These are phyloP conservation scores for Lactarius quietus DNA, from an alignment of 768 basidiomycete genomes.

Conservation along the genomic window DNA sequence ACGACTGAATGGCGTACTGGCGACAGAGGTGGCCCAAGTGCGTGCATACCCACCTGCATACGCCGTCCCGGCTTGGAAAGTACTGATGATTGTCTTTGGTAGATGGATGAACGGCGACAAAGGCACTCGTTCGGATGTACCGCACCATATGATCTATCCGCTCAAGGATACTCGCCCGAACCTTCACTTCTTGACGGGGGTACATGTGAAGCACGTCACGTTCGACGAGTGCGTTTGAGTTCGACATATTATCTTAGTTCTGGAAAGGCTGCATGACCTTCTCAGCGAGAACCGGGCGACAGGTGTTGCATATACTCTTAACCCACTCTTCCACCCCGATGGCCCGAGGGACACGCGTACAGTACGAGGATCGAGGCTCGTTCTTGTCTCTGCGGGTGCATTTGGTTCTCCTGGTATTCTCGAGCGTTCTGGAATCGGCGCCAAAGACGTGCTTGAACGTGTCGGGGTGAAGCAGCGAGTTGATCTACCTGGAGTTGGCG, in stretches of 20 bases:
- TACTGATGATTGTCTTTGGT: neutral
- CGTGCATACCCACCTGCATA: neutral
- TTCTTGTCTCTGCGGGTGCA: conserved; percentile 35
- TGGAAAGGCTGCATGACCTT: neutral
- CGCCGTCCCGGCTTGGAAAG: neutral
- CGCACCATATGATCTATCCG: conserved; percentile 41
- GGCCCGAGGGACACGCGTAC: conserved; percentile 10
- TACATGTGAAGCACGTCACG: conserved; percentile 35
- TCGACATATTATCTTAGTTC: conserved; percentile 28
- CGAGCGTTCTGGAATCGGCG: conserved; percentile 42
- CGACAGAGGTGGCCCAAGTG: conserved; percentile 34
- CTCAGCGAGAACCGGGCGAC: conserved; percentile 28
- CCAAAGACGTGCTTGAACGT: conserved; percentile 29
- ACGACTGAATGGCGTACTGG: conserved; percentile 16
- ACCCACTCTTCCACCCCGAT: neutral
- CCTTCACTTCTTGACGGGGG: conserved; percentile 34
- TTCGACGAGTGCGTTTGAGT: conserved; percentile 29
- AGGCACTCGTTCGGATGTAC: conserved; percentile 53
- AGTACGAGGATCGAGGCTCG: conserved; percentile 34
- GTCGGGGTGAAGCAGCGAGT: conserved; percentile 34
- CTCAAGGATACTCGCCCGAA: conserved; percentile 34
- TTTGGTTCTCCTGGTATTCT: conserved; percentile 38
- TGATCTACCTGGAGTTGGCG: conserved; percentile 37
- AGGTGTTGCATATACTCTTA: conserved; percentile 5
- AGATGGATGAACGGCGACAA: conserved; percentile 52